Conservation (phyloP, 164 flowering plant species). For the Chloranthus sessilifolius region DNA sequence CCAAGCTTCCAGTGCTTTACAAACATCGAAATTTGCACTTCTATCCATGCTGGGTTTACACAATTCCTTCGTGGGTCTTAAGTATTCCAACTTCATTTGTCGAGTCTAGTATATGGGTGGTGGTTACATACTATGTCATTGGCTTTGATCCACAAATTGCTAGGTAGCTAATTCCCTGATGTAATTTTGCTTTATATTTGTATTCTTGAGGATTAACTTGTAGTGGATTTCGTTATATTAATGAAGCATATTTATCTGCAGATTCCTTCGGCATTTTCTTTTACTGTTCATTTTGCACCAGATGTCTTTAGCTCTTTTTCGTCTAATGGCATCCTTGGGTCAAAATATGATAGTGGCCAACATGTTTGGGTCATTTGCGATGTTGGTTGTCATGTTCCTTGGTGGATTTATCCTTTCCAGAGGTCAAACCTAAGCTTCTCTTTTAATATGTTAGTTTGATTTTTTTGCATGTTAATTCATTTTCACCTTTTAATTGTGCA, state of each 20-base stretch:
- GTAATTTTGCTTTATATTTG: not conserved
- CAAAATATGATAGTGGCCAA: slow-evolving; percentile 92
- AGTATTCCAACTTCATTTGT: slow-evolving; percentile 85
- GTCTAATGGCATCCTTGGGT: slow-evolving; percentile 88
- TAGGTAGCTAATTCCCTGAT: slow-evolving; percentile 38
- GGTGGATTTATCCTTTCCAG: slow-evolving; percentile 89
- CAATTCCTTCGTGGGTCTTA: slow-evolving; percentile 88
- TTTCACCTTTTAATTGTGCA: slow-evolving; percentile 7
- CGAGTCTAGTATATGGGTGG: slow-evolving; percentile 93
- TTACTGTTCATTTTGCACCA: slow-evolving; percentile 83
- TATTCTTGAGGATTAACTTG: slow-evolving; percentile 4
- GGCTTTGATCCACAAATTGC: slow-evolving; percentile 85
- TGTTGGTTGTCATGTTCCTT: slow-evolving; percentile 92
- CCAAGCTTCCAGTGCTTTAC: slow-evolving; percentile 90
- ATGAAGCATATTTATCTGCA: slow-evolving; percentile 37
- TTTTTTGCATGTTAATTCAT: slow-evolving; percentile 8
- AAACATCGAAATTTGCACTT: slow-evolving; percentile 94
- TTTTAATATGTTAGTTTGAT: not conserved
- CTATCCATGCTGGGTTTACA: slow-evolving; percentile 93
- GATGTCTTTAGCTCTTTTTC: slow-evolving; percentile 84
- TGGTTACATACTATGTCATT: slow-evolving; percentile 78
- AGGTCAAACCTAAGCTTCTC: slow-evolving; percentile 40
- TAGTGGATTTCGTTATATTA: slow-evolving; percentile 1
- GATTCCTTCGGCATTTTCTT: slow-evolving; percentile 77
- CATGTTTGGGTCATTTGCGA: slow-evolving; percentile 94